Conservation (phyloP, 2,329 filamentous ascomycete species). For the Fonsecaea monophora region DNA sequence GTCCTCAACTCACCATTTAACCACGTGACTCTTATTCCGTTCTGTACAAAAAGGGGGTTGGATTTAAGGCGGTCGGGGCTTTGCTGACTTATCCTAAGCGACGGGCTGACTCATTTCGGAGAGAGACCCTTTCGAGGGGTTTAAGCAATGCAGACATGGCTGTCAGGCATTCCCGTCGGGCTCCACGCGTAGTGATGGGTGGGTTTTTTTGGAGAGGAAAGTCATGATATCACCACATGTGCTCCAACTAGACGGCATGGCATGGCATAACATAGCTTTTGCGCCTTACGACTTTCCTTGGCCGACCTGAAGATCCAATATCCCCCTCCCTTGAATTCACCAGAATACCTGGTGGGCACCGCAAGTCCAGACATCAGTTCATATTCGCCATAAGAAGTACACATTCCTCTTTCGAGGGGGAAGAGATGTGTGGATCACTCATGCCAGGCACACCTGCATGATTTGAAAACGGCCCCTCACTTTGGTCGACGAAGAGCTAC, state of each 20-base stretch:
- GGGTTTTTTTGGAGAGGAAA: background rate
- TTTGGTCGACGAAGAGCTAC: background rate
- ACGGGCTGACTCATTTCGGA: constrained; percentile 7
- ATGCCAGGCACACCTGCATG: constrained; percentile 16
- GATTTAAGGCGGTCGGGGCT: background rate
- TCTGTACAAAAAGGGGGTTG: background rate
- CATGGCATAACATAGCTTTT: background rate
- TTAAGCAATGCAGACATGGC: background rate
- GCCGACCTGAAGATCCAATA: background rate
- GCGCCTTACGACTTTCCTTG: background rate
- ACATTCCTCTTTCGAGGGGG: background rate
- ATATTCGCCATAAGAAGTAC: background rate
- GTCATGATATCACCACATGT: constrained; percentile 1
- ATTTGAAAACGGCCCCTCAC: background rate
- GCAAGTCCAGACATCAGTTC: background rate
- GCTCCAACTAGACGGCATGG: background rate
- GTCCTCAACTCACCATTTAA: background rate
- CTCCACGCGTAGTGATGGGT: background rate
- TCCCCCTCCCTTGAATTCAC: background rate
- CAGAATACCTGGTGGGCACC: background rate
- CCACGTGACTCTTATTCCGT: background rate
- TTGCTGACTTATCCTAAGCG: constrained; percentile 15
- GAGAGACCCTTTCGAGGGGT: background rate
- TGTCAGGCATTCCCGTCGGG: background rate
- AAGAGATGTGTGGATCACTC: background rate